Evolutionary conservation across 768 basidiomycete genomes (phyloP), one percentile per base, ranked within the genome.

Genomic region (Lactifluus subvellereus): DNA sequence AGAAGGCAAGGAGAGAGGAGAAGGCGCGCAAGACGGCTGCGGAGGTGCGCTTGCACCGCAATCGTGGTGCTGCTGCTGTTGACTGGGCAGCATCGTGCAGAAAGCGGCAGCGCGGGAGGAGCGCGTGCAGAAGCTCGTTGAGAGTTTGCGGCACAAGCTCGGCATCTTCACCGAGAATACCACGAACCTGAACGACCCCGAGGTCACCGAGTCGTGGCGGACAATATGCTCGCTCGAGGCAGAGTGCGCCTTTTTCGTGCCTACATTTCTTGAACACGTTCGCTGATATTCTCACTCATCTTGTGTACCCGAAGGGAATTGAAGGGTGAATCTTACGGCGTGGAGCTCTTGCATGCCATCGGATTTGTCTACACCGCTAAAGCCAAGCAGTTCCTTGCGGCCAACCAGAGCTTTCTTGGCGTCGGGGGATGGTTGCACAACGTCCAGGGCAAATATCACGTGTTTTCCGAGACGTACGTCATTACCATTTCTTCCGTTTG

Each of bases 391-490:
- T 86, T 86, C 69, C 80, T 91, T 0, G 93, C 92, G 0, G 85
- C 89, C 18, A 78, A 83, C 75, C 66, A 84, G 79, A 78, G 85
- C 0, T 77, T 83, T 11, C 77, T 93, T 54, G 93, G 93, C 32
- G 87, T 96, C 16, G 93, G 93, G 13, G 93, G 94, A 7, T 96
- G 93, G 93, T 72, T 95, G 61, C 93, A 95, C 73, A 91, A 91
- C 59, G 90, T 94, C 3, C 90, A 92, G 72, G 90, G 89, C 13
- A 94, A 92, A 75, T 94, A 93, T 54, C 92, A 95, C 70, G 88
- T 94, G 18, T 90, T 96, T 74, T 93, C 91, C 71, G 92, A 94
- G 77, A 94, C 91, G 89, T 91, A 66, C 68, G 89, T 78, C n/a
- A 48, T 52, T 51, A 20, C 0, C 6, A 3, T 6, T 8, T 13